phyloP scores from a whole-genome alignment of 1,284 basidiomycete genomes.

The Cryptococcus amylolentus region DNA sequence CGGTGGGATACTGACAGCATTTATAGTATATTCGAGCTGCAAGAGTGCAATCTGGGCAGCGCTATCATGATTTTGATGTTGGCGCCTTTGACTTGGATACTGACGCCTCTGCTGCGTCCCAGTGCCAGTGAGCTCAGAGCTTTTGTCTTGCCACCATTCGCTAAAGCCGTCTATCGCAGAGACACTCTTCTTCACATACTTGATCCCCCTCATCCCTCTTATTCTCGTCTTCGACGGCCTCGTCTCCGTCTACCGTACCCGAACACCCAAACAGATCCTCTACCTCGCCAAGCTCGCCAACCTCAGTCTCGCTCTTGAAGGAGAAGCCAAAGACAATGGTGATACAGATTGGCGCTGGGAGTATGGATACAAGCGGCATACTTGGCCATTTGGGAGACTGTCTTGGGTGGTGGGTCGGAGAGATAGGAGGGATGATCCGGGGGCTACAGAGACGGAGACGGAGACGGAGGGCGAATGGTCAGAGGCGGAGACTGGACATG shows the following conservation, averaged over 20 bases:
- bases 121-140: constrained; percentile 22
- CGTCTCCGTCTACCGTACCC: constrained; percentile 33
- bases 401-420: constrained; percentile 29
- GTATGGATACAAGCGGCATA: constrained; percentile 27
- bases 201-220: constrained; percentile 39
- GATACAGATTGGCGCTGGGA: constrained; percentile 39
- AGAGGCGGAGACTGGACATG: background rate
- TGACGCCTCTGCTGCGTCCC: constrained; percentile 32
- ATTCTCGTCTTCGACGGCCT: constrained; percentile 40
- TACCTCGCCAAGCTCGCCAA: constrained; percentile 33
- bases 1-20: background rate
- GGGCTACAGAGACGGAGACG: constrained; percentile 6
- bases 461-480: constrained; percentile 2
- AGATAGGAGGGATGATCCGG: constrained; percentile 6
- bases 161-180: constrained; percentile 10
- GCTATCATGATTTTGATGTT: constrained; percentile 29
- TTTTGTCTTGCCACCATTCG: background rate
- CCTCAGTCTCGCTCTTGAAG: constrained; percentile 20
- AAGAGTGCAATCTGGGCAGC: constrained; percentile 29
- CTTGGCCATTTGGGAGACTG: constrained; percentile 35
- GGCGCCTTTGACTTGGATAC: constrained; percentile 26
- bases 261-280: constrained; percentile 23
- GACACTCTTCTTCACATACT: constrained; percentile 39
- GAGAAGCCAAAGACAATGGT: constrained; percentile 15
- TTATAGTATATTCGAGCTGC: constrained; percentile 41